Base-by-base conservation (phyloP, 129 eudicot species). In the Flaveria brownii region DNA sequence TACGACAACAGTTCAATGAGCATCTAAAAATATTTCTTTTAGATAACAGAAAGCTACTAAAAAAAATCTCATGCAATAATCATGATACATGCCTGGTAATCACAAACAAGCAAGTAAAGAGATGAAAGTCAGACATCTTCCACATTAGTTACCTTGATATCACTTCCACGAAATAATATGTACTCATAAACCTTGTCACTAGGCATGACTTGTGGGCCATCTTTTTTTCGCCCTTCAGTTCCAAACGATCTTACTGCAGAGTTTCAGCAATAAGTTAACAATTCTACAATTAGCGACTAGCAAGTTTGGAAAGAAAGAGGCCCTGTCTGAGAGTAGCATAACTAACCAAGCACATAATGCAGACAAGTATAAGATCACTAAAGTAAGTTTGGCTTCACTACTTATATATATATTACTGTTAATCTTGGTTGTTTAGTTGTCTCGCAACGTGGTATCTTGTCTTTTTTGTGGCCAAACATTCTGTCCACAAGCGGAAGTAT, bases 161-260 rank as follows among this genome's bases (percentile, higher is more conserved):
- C 96, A 85, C 93, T 92, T 75, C 98, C 98, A 64, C 98, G 92
- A 68, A 92, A 92, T 63, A 87, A 83, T 71, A 92, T 90, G 86
- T 88, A 92, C 45, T 92, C 98, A 67, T 87, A 92, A 67, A 92
- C 87, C 74, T 85, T 89, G 74, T 92, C 98, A 54, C 90, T 85
- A 18, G 93, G 91, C 71, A 89, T 85, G 59, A 90, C 83, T 77
- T 92, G 96, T 25, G 96, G 90, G 11, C 98, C 98, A 77, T 92
- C 96, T 68, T 87, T 87, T 73, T 87, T 87, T 11, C 98, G 77
- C 17, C 98, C 96, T 84, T 92, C 98, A 7, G 93, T 89, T 74
- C 98, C 98, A 83, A 85, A 92, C 42, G 96, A 92, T 85, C 94
- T 84, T 78, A 92, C 98, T 92, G 90, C 72, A 41, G 71, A 28